Evolutionary conservation across 2,329 filamentous ascomycete species (phyloP).

Genomic region (Cytospora leucostoma): DNA sequence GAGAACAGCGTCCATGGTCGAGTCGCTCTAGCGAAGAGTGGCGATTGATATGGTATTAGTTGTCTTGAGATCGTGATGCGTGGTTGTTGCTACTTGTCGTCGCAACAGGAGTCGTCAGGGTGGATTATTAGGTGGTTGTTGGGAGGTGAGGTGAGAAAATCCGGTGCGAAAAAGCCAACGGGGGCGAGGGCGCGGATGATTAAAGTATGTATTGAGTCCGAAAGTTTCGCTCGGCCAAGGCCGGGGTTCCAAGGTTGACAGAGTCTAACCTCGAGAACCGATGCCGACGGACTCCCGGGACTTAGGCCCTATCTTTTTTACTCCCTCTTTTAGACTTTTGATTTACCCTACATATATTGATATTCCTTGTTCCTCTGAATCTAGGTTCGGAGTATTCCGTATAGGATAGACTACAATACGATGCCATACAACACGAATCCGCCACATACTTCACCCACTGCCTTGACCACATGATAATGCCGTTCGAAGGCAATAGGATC

Average conservation of each 20-base stretch:
- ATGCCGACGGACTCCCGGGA: not conserved
- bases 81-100: not conserved
- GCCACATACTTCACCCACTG: no score
- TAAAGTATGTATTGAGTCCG: not conserved
- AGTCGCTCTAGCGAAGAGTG: not conserved
- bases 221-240: not conserved
- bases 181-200: not conserved
- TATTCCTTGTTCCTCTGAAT: no score
- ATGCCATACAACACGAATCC: no score
- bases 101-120: not conserved
- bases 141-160: not conserved
- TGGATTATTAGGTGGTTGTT: not conserved
- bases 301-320: not conserved
- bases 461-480: no score
- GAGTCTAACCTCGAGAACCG: not conserved
- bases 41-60: not conserved
- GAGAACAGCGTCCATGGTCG: slow-evolving; percentile 87
- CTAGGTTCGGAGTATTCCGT: no score
- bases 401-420: no score
- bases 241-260: not conserved
- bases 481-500: no score
- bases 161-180: not conserved
- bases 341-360: no score
- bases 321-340: not conserved
- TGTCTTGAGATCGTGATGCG: no score